Conservation (phyloP, 1,284 basidiomycete genomes). For the Pseudozyma hubeiensis region DNA sequence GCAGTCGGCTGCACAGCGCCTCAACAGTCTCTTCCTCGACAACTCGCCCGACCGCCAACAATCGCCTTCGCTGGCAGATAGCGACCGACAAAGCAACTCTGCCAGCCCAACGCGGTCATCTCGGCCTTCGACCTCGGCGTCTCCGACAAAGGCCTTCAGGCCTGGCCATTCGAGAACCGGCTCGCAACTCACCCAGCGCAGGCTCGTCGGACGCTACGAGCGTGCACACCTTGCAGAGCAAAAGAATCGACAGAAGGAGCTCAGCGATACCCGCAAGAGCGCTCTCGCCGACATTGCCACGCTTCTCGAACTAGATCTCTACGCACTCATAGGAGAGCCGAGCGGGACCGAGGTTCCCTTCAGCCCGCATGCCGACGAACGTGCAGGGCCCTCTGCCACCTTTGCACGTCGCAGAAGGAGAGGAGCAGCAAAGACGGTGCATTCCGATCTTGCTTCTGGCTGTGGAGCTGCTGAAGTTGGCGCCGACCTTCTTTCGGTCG, state of each 20-base stretch:
- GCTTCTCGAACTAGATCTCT: slow-evolving; percentile 56
- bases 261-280: slow-evolving; percentile 52
- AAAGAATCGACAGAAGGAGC: slow-evolving; percentile 55
- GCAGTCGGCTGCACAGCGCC: slow-evolving; percentile 41
- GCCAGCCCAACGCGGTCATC: slow-evolving; percentile 19
- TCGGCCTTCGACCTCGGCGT: slow-evolving; percentile 5
- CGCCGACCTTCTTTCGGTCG: slow-evolving; percentile 50
- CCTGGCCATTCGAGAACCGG: slow-evolving; percentile 31
- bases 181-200: slow-evolving; percentile 43
- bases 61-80: neutral
- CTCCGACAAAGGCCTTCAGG: slow-evolving; percentile 30
- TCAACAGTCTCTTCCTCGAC: slow-evolving; percentile 35
- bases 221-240: slow-evolving; percentile 57
- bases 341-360: slow-evolving; percentile 6
- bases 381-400: slow-evolving; percentile 11
- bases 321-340: slow-evolving; percentile 47
- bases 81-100: slow-evolving; percentile 13
- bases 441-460: slow-evolving; percentile 50
- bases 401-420: slow-evolving; percentile 36
- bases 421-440: slow-evolving; percentile 29
- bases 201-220: slow-evolving; percentile 55
- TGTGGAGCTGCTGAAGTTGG: slow-evolving; percentile 63
- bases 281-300: slow-evolving; percentile 57
- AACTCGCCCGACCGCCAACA: slow-evolving; percentile 22
- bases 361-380: slow-evolving; percentile 1